phyloP scores from a whole-genome alignment of 2,329 filamentous ascomycete species.

The Raffaelea ambrosiae region DNA sequence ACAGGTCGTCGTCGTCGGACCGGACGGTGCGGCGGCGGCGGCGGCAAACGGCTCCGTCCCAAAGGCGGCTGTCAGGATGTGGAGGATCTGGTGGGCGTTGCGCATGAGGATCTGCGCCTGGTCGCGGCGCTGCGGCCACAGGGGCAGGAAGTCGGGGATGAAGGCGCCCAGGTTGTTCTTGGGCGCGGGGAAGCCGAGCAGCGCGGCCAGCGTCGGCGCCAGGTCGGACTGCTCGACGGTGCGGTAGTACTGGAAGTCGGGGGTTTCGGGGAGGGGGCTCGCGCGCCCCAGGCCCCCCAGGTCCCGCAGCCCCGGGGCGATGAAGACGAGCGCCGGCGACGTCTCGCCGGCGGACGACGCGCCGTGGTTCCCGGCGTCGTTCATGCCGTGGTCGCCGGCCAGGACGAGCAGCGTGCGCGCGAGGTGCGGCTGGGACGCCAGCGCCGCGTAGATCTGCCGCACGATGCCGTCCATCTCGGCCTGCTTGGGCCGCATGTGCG shows the following conservation, averaged over 20 bases:
- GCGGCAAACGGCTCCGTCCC: constrained; percentile 34
- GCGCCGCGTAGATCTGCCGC: constrained; percentile 63
- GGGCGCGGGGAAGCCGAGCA: constrained; percentile 81
- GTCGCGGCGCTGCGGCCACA: constrained; percentile 62
- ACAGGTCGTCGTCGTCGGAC: constrained; percentile 15
- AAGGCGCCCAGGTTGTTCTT: constrained; percentile 86
- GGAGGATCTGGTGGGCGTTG: constrained; percentile 74
- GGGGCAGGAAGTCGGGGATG: constrained; percentile 65
- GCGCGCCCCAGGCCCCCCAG: neutral
- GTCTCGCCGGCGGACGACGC: constrained; percentile 92
- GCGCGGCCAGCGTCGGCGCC: constrained; percentile 75
- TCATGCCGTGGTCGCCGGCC: constrained; percentile 98
- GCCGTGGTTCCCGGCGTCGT: constrained; percentile 93
- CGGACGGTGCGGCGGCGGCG: too few species aligned
- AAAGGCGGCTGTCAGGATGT: constrained; percentile 68
- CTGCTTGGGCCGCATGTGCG: constrained; percentile 90
- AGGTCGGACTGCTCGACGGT: constrained; percentile 91
- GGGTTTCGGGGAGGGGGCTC: neutral
- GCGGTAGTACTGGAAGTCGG: constrained; percentile 74
- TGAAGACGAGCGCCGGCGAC: constrained; percentile 82
- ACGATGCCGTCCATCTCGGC: constrained; percentile 56
- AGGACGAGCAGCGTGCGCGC: constrained; percentile 73
- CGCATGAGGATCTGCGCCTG: constrained; percentile 60
- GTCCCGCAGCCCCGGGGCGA: constrained; percentile 65
- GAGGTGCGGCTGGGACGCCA: constrained; percentile 63